These are phyloP conservation scores for Plectosphaerella plurivora DNA, from an alignment of 2,329 filamentous ascomycete genomes.

Conservation along the genomic window DNA sequence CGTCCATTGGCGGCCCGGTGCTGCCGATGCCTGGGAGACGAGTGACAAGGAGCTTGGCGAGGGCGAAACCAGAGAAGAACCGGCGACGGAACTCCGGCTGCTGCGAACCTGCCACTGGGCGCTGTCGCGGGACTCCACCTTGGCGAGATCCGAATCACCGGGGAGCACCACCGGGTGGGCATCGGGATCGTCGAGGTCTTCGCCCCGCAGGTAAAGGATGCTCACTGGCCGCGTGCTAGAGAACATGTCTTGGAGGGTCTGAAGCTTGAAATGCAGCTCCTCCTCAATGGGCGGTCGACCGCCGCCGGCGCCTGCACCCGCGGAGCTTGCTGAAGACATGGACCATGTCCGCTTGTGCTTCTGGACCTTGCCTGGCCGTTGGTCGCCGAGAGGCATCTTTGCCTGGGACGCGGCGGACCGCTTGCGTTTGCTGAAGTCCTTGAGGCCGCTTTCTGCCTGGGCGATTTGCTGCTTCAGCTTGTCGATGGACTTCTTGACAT, in stretches of 20 bases:
- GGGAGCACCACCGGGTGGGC: conserved; percentile 69
- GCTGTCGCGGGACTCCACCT: conserved; percentile 43
- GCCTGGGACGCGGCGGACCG: conserved; percentile 38
- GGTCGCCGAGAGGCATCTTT: conserved; percentile 35
- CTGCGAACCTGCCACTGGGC: conserved; percentile 48
- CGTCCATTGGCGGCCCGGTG: conserved; percentile 43
- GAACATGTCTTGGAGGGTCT: conserved; percentile 82
- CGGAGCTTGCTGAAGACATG: conserved; percentile 74
- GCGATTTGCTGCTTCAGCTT: conserved; percentile 92
- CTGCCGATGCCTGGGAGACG: conserved; percentile 48
- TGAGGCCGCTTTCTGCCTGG: conserved; percentile 66
- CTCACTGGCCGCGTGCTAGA: conserved; percentile 76
- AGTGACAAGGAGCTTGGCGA: conserved; percentile 63
- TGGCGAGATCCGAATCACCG: conserved; percentile 62
- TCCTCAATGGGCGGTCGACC: conserved; percentile 58
- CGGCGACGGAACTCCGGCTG: conserved; percentile 52
- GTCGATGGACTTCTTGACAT: conserved; percentile 95
- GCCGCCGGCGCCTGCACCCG: conserved; percentile 35
- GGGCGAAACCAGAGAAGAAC: conserved; percentile 60
- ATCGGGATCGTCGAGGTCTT: conserved; percentile 76
- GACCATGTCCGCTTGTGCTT: conserved; percentile 97
- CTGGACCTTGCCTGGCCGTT: conserved; percentile 73
- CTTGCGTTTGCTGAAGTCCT: conserved; percentile 64
- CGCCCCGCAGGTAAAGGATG: conserved; percentile 71
- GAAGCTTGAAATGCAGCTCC: conserved; percentile 73